phyloP scores from a whole-genome alignment of 1,284 basidiomycete species.

The Schizophyllum amplum region DNA sequence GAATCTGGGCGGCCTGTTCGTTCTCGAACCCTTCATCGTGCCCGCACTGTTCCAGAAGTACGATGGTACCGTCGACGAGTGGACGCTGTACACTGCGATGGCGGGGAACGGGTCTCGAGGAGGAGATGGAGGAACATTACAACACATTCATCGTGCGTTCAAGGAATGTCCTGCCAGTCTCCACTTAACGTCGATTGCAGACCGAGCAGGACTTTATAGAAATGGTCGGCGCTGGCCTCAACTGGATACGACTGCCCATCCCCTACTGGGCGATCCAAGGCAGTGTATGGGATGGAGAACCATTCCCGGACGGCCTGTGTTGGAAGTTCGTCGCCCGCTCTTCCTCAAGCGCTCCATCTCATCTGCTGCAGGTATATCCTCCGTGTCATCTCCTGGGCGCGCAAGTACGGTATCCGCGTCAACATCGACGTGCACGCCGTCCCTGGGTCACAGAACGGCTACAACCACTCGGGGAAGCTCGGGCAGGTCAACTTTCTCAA shows the following conservation, averaged over 20 bases:
- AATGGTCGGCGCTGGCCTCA: slow-evolving; percentile 87
- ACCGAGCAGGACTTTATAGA: slow-evolving; percentile 86
- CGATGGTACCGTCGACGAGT: slow-evolving; percentile 64
- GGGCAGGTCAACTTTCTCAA: slow-evolving; percentile 63
- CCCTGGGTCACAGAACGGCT: slow-evolving; percentile 73
- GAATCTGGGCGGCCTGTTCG: slow-evolving; percentile 67
- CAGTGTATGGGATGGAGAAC: slow-evolving; percentile 40
- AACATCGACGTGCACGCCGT: slow-evolving; percentile 80
- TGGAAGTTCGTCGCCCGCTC: slow-evolving; percentile 55
- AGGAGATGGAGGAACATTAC: slow-evolving; percentile 72
- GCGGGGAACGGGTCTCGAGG: slow-evolving; percentile 42
- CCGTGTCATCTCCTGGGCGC: slow-evolving; percentile 71
- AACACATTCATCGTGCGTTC: slow-evolving; percentile 67
- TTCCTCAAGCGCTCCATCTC: slow-evolving; percentile 13
- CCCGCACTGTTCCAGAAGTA: slow-evolving; percentile 74
- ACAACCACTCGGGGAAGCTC: slow-evolving; percentile 63
- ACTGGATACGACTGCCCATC: slow-evolving; percentile 80
- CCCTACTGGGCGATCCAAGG: slow-evolving; percentile 79
- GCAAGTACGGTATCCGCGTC: slow-evolving; percentile 85
- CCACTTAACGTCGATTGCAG: slow-evolving; percentile 26
- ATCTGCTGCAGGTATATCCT: slow-evolving; percentile 55
- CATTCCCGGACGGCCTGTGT: slow-evolving; percentile 66
- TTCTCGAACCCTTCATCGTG: slow-evolving; percentile 75
- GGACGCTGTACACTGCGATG: slow-evolving; percentile 63
- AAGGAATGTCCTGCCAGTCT: not conserved